These are phyloP conservation scores for Chalara sp. DNA, from an alignment of 2,329 filamentous ascomycete genomes.

Conservation along the genomic window DNA sequence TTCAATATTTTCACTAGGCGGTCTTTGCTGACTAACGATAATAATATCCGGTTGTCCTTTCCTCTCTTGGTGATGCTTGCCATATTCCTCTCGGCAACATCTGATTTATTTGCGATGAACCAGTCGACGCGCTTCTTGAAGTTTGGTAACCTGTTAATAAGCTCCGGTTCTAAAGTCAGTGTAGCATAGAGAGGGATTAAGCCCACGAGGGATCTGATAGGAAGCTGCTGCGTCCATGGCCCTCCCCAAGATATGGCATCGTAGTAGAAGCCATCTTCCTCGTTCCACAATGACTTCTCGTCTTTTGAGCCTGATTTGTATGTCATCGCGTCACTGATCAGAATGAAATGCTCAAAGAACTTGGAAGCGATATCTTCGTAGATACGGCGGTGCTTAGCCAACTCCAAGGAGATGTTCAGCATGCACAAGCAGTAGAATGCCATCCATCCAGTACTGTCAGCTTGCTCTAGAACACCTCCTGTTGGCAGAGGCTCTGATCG, in stretches of 20 bases:
- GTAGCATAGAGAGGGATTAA: slow-evolving; percentile 91
- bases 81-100: slow-evolving; percentile 89
- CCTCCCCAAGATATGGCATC: slow-evolving; percentile 96
- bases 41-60: slow-evolving; percentile 78
- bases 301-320: slow-evolving; percentile 64
- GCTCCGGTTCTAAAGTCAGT: slow-evolving; percentile 84
- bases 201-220: slow-evolving; percentile 85
- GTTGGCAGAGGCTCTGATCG: slow-evolving; percentile 91
- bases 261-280: slow-evolving; percentile 96
- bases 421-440: slow-evolving; percentile 94
- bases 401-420: slow-evolving; percentile 92
- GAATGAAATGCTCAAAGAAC: slow-evolving; percentile 97
- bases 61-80: slow-evolving; percentile 86
- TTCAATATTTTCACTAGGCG: slow-evolving; percentile 83
- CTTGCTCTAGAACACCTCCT: slow-evolving; percentile 88
- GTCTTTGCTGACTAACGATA: slow-evolving; percentile 89
- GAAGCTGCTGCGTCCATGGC: slow-evolving; percentile 87
- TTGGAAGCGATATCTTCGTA: slow-evolving; percentile 98
- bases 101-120: slow-evolving; percentile 84
- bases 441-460: slow-evolving; percentile 98
- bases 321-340: slow-evolving; percentile 96
- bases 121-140: slow-evolving; percentile 93
- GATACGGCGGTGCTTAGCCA: slow-evolving; percentile 88
- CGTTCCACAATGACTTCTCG: slow-evolving; percentile 89
- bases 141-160: slow-evolving; percentile 82